Conservation (phyloP, 1,284 basidiomycete genomes). For the Tetrapyrgos nigripes region DNA sequence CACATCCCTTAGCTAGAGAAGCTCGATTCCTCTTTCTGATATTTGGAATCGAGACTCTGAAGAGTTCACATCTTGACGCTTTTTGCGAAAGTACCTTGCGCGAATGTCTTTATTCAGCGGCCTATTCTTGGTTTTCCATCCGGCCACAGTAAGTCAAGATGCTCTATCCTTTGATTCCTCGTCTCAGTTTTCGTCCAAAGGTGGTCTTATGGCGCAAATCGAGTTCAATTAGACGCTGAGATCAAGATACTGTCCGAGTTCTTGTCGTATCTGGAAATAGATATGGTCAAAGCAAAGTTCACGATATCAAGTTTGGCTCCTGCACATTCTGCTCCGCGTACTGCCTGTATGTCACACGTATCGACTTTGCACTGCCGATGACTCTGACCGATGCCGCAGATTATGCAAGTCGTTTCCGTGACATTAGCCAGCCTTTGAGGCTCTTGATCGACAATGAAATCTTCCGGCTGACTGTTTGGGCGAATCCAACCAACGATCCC, state of each 20-base stretch:
- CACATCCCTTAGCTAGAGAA: constrained; percentile 92
- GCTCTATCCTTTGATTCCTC: background rate
- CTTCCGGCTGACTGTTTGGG: constrained; percentile 87
- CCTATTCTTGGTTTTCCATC: constrained; percentile 93
- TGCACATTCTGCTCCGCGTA: constrained; percentile 51
- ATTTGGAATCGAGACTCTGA: constrained; percentile 93
- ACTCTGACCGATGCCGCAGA: constrained; percentile 46
- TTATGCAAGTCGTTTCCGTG: constrained; percentile 63
- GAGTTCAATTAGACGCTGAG: constrained; percentile 89
- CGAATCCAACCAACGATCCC: constrained; percentile 83
- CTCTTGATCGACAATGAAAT: constrained; percentile 93
- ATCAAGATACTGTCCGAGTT: constrained; percentile 90
- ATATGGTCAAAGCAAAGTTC: constrained; percentile 70
- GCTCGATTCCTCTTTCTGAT: constrained; percentile 88
- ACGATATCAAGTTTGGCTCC: constrained; percentile 76
- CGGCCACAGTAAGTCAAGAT: constrained; percentile 75
- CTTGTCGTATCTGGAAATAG: constrained; percentile 76
- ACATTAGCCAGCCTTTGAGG: constrained; percentile 75
- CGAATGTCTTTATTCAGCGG: constrained; percentile 79
- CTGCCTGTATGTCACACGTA: constrained; percentile 46
- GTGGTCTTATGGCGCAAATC: constrained; percentile 95
- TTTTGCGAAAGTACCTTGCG: constrained; percentile 84
- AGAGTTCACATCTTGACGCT: constrained; percentile 87
- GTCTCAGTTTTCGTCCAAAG: constrained; percentile 42
- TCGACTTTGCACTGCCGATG: constrained; percentile 4